These are phyloP conservation scores for Chaetomiaceae sp. DNA, from an alignment of 2,329 filamentous ascomycete genomes.

Conservation along the genomic window DNA sequence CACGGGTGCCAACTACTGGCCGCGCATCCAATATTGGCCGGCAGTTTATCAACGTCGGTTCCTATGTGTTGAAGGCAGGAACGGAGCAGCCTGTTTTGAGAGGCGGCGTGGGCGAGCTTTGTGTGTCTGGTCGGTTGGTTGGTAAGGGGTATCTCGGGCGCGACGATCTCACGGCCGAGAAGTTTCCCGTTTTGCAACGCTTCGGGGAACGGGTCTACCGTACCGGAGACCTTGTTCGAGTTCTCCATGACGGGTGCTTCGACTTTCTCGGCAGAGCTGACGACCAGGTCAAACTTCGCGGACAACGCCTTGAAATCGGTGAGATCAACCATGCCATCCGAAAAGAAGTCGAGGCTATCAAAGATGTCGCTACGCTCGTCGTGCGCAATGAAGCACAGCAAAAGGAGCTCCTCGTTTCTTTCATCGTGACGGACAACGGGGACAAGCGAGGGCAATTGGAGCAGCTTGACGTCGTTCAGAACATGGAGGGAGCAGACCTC, in stretches of 20 bases:
- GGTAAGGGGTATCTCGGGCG: constrained; percentile 86
- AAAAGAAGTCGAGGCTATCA: constrained; percentile 50
- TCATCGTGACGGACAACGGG: constrained; percentile 46
- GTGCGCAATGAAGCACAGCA: constrained; percentile 64
- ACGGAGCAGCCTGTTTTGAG: constrained; percentile 68
- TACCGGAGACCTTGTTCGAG: constrained; percentile 81
- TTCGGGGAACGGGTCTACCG: constrained; percentile 68
- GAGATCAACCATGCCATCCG: constrained; percentile 86
- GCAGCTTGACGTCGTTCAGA: constrained; percentile 28
- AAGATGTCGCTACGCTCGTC: constrained; percentile 74
- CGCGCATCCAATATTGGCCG: constrained; percentile 83
- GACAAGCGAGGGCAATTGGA: not conserved
- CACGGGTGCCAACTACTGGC: constrained; percentile 71
- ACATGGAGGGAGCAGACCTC: constrained; percentile 37
- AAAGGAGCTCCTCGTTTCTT: constrained; percentile 81
- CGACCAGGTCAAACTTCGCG: constrained; percentile 87
- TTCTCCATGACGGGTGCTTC: constrained; percentile 75
- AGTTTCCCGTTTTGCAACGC: constrained; percentile 62
- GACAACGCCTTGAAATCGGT: constrained; percentile 81
- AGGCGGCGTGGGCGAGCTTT: constrained; percentile 82
- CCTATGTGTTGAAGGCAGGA: constrained; percentile 68
- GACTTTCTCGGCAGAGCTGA: constrained; percentile 85
- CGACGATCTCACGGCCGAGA: constrained; percentile 68
- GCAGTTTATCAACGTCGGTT: constrained; percentile 83
- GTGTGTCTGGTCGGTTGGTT: constrained; percentile 80